A percentile compares a stretch with the other conserved stretches of the same genome.
Conservation (phyloP, 1,139 yeast species). For the Zygoascus hellenicus region DNA sequence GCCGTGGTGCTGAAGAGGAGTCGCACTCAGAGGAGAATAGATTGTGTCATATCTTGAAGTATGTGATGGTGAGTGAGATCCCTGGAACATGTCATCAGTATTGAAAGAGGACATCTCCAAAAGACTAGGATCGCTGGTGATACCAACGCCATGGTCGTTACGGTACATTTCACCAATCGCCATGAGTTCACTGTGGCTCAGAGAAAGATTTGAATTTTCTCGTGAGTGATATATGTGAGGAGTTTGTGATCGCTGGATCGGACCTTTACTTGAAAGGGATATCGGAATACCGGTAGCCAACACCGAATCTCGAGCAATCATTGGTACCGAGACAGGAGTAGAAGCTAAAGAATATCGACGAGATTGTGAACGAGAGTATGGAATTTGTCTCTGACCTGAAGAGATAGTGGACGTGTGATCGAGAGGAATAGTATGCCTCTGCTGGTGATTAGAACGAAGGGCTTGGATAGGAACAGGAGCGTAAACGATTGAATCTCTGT, state of each 20-base stretch:
- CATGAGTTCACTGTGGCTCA: conserved; percentile 4
- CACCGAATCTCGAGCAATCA: conserved; percentile 5
- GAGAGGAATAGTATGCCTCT: not conserved
- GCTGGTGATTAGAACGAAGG: not conserved
- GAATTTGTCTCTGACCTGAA: not conserved
- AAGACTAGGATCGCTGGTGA: not conserved
- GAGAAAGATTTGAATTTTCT: not conserved
- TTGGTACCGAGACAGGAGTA: not conserved
- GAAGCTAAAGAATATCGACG: not conserved
- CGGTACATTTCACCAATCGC: conserved; percentile 2
- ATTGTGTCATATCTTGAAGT: not conserved
- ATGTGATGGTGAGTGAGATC: not conserved
- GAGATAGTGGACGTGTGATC: no score
- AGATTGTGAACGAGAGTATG: not conserved
- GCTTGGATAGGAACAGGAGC: conserved; percentile 5
- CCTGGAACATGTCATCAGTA: conserved; percentile 1
- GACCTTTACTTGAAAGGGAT: not conserved
- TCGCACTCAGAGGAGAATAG: conserved; percentile 1
- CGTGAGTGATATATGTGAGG: conserved; percentile 2
- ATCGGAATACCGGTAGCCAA: not conserved
- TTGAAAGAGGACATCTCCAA: conserved; percentile 2
- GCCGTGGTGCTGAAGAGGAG: not conserved
- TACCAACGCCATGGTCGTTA: not conserved
- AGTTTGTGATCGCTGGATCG: not conserved
- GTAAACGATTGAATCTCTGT: conserved; percentile 3